Evolutionary conservation across 2,329 filamentous ascomycete species (phyloP), one percentile per base, ranked within the genome.

Genomic region (Diaporthe capsici): DNA sequence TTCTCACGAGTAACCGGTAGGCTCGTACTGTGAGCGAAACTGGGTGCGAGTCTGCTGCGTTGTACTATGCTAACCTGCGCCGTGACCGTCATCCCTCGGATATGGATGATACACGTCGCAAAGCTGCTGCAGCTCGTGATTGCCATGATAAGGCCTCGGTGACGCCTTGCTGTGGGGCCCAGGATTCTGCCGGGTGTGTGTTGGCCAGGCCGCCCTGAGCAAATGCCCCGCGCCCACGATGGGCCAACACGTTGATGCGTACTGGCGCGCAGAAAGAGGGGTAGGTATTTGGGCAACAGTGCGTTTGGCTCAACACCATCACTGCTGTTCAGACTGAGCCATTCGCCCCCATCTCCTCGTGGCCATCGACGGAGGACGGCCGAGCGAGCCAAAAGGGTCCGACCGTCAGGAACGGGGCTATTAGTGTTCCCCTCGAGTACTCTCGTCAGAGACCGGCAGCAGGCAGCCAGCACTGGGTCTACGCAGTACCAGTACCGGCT

Each of bases 181-280:
- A 25, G 49, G 65, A 70, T 70, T 70, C 65, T 55, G 65, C 65
- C 49, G n/a, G 65, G 25, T 31, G 10, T 49, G 34, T 42, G 65
- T 55, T 70, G 65, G 65, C 65, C 65, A 39, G 65, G 65, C 65
- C 34, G 39, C 47, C 65, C 28, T 51, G 61, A 37, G 15, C 42
- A 49, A 53, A 39, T 68, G 65, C 65, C 65, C 65, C 47, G 65
- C 47, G 47, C 47, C 47, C 22, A 53, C 31, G 31, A 68, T 68
- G 65, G 47, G 47, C 65, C 65, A 53, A 53, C 65, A 68, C 65
- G 47, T 53, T 55, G 49, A 55, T 55, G 22, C 17, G 49, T 55
- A 53, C 49, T 10, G n/a, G 51, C 9, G 34, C 49, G 25, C 31
- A 25, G 10, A 37, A 31, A 28, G 65, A 53, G 65, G 65, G 65